Conservation (phyloP, 768 basidiomycete species). For the Mycena capillaripes region DNA sequence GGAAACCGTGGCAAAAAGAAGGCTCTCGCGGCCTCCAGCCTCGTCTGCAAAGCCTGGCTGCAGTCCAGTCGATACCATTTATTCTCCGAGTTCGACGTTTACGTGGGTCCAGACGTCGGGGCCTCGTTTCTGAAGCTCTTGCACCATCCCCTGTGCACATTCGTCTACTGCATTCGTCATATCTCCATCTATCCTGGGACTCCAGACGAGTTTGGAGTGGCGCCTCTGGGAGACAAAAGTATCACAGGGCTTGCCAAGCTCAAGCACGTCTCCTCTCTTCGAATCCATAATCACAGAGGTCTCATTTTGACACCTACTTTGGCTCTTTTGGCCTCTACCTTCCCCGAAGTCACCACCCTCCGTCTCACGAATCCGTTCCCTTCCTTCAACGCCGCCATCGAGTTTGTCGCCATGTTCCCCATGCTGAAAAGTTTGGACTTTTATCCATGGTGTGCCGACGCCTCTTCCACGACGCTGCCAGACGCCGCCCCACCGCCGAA, state of each 20-base stretch:
- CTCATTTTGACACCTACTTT: not conserved
- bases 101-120: constrained; percentile 3
- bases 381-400: constrained; percentile 9
- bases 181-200: constrained; percentile 11
- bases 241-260: constrained; percentile 4
- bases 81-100: constrained; percentile 24
- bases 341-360: constrained; percentile 4
- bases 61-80: constrained; percentile 20
- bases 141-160: constrained; percentile 9
- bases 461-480: not conserved
- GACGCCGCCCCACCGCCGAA: not conserved
- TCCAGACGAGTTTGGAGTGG: not conserved
- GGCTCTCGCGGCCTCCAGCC: constrained; percentile 1
- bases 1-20: constrained; percentile 2
- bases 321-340: not conserved
- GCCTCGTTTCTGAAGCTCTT: constrained; percentile 16
- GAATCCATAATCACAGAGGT: constrained; percentile 17
- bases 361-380: constrained; percentile 6
- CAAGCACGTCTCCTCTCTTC: not conserved
- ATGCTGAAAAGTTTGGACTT: not conserved
- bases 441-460: not conserved
- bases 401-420: constrained; percentile 12
- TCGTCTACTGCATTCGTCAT: constrained; percentile 15
- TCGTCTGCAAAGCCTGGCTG: constrained; percentile 19
- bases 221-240: constrained; percentile 4